A percentile compares a stretch with the other conserved stretches of the same genome.
Conservation (phyloP, 176 grass and related monocot genomes). For the Thalia dealbata region DNA sequence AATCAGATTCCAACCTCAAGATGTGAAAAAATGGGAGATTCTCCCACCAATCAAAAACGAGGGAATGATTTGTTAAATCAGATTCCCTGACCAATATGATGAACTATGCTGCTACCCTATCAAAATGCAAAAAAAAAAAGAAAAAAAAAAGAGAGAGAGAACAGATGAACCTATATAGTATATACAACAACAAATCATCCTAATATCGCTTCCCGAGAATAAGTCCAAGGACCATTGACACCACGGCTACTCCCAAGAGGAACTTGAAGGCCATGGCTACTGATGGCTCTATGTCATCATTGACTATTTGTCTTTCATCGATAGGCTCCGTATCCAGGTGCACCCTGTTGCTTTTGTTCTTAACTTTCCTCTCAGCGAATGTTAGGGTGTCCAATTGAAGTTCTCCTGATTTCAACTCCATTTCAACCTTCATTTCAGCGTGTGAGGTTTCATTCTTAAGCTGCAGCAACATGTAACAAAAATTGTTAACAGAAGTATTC, state of each 20-base stretch:
- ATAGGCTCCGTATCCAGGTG: slow-evolving; percentile 4
- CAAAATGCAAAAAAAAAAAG: neutral
- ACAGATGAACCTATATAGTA: neutral
- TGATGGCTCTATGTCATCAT: slow-evolving; percentile 51
- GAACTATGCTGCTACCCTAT: neutral
- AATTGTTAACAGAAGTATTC: neutral
- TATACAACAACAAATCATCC: neutral
- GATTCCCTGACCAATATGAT: neutral
- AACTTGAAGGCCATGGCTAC: slow-evolving; percentile 96
- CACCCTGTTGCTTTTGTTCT: slow-evolving; percentile 7
- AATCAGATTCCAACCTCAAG: neutral
- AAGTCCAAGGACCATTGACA: slow-evolving; percentile 66
- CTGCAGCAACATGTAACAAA: slow-evolving; percentile 34
- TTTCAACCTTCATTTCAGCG: slow-evolving; percentile 16
- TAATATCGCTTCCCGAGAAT: slow-evolving; percentile 92
- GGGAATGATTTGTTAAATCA: slow-evolving; percentile 1
- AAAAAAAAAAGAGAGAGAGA: no score
- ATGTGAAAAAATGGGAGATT: neutral
- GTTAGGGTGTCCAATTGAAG: slow-evolving; percentile 26
- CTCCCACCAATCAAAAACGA: neutral
- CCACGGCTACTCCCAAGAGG: slow-evolving; percentile 62
- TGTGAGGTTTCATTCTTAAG: slow-evolving; percentile 20
- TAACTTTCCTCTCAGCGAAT: slow-evolving; percentile 16
- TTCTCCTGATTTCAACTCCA: slow-evolving; percentile 33
- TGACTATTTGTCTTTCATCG: slow-evolving; percentile 14